Evolutionary conservation across 2,329 filamentous ascomycete species (phyloP).

Genomic region (Sclerotinia subarctica): DNA sequence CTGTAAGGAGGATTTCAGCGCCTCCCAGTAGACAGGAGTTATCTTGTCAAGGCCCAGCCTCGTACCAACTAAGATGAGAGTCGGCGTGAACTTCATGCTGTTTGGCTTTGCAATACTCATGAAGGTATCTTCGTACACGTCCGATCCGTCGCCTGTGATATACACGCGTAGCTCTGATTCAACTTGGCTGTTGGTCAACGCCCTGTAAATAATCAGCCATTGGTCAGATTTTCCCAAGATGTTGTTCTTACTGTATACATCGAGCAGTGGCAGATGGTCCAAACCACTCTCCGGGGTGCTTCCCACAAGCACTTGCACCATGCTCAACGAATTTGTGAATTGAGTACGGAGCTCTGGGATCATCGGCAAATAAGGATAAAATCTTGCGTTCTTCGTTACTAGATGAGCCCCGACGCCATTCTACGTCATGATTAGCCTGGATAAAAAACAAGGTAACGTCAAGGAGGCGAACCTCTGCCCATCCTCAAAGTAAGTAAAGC

Average conservation of each 20-base stretch:
- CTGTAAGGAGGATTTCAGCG: constrained; percentile 79
- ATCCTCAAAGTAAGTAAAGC: constrained; percentile 68
- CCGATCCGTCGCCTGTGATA: constrained; percentile 81
- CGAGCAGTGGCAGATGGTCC: constrained; percentile 93
- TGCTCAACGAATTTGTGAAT: constrained; percentile 92
- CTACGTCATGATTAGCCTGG: constrained; percentile 43
- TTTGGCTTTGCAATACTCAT: constrained; percentile 70
- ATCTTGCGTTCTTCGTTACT: constrained; percentile 64
- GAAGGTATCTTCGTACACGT: constrained; percentile 90
- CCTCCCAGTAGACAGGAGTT: constrained; percentile 91
- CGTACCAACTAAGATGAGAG: constrained; percentile 83
- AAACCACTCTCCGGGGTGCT: constrained; percentile 97
- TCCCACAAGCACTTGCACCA: constrained; percentile 82
- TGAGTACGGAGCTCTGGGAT: constrained; percentile 82
- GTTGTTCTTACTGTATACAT: constrained; percentile 75
- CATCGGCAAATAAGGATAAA: constrained; percentile 81
- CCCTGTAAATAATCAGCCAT: constrained; percentile 49
- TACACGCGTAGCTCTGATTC: constrained; percentile 73
- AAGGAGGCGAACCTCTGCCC: constrained; percentile 63
- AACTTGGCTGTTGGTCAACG: constrained; percentile 64
- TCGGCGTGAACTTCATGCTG: constrained; percentile 69
- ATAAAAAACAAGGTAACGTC: neutral
- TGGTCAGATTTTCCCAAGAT: neutral
- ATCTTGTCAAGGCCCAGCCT: constrained; percentile 90
- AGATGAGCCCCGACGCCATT: constrained; percentile 68